Percentiles rank a stretch among this genome's conserved stretches.
Conservation (phyloP, 83 land plant species). For the Isoetes engelmannii region DNA sequence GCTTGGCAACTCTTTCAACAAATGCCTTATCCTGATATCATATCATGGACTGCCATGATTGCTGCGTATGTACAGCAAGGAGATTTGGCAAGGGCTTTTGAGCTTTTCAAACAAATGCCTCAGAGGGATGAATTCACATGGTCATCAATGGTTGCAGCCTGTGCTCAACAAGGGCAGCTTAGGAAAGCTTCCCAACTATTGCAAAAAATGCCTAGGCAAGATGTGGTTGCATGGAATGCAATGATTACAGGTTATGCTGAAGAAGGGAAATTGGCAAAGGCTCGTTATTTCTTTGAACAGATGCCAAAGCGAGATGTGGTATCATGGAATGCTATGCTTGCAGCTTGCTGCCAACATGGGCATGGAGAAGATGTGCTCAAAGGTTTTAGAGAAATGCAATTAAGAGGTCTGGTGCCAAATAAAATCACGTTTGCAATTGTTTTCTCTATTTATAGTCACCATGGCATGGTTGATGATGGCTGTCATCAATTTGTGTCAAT, state of each 20-base stretch:
- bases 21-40: no score
- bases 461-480: constrained; percentile 2
- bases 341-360: constrained; percentile 7
- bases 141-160: no score
- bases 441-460: constrained; percentile 3
- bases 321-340: constrained; percentile 7
- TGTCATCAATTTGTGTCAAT: constrained; percentile 2
- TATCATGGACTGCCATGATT: no score
- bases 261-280: constrained; percentile 2
- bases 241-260: constrained; percentile 2
- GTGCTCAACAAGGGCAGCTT: no score
- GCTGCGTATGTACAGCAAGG: no score
- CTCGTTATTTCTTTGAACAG: constrained; percentile 1
- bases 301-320: not conserved
- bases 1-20: no score
- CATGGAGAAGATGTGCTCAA: not conserved
- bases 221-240: constrained; percentile 6
- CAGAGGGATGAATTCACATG: no score
- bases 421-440: not conserved
- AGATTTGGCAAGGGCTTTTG: no score
- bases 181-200: no score
- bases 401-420: not conserved
- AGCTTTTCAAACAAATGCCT: no score
- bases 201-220: no score
- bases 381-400: not conserved